These are phyloP conservation scores for Crataegus laevigata DNA, from an alignment of 306 rosid species.

Conservation along the genomic window DNA sequence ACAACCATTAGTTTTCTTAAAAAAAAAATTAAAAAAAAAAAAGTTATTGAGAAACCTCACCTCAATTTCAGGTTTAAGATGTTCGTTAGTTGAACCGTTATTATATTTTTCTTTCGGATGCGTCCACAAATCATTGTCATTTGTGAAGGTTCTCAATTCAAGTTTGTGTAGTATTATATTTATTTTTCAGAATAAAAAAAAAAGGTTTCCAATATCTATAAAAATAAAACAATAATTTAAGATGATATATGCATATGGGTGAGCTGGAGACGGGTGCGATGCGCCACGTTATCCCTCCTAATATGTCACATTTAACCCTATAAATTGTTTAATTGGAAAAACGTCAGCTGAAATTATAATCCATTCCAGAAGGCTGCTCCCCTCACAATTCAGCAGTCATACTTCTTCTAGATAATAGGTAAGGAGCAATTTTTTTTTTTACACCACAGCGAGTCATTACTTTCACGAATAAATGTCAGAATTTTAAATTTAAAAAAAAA, in stretches of 20 bases:
- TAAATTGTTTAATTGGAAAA: neutral
- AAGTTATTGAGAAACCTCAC: neutral
- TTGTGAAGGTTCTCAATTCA: too few relatives aligned
- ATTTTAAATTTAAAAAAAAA: too few relatives aligned
- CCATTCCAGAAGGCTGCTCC: too few relatives aligned
- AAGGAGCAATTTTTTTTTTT: too few relatives aligned
- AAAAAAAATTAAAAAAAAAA: too few relatives aligned
- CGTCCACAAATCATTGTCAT: too few relatives aligned
- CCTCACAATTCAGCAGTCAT: too few relatives aligned
- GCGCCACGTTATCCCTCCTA: constrained; percentile 3
- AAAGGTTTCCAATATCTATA: neutral
- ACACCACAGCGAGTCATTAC: too few relatives aligned
- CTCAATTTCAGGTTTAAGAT: too few relatives aligned
- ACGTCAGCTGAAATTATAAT: neutral
- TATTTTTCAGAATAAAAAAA: neutral
- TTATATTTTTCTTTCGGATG: neutral
- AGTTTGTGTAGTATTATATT: neutral
- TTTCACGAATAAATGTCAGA: too few relatives aligned
- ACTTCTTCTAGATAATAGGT: too few relatives aligned
- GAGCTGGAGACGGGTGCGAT: constrained; percentile 9
- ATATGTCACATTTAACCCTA: neutral
- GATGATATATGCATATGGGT: neutral
- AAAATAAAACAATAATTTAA: neutral
- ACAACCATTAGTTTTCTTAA: too few relatives aligned
- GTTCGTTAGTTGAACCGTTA: neutral